phyloP scores from a whole-genome alignment of 1,284 basidiomycete genomes.

The Trametes pubescens region DNA sequence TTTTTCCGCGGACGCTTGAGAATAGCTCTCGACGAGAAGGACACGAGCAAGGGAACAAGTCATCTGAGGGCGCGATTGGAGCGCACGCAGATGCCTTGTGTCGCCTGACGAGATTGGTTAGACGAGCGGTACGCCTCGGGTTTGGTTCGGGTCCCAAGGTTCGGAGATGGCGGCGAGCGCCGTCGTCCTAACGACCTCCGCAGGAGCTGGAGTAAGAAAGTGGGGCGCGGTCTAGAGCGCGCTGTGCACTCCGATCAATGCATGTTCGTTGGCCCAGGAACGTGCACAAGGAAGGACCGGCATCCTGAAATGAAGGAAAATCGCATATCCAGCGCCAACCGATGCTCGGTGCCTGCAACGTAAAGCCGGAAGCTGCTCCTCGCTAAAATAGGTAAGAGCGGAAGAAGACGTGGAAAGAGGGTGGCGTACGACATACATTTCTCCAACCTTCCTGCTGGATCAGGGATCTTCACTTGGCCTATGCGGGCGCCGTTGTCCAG shows the following conservation, averaged over 20 bases:
- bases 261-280: slow-evolving; percentile 3
- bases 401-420: slow-evolving; percentile 2
- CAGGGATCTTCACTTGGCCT: slow-evolving; percentile 3
- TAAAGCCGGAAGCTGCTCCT: slow-evolving; percentile 7
- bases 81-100: slow-evolving; percentile 21
- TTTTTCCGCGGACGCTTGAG: slow-evolving; percentile 15
- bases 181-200: slow-evolving; percentile 28
- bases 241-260: slow-evolving; percentile 11
- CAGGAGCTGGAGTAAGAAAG: slow-evolving; percentile 10
- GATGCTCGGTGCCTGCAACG: neutral
- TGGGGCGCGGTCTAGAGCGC: slow-evolving; percentile 9
- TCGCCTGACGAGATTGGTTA: slow-evolving; percentile 14
- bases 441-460: slow-evolving; percentile 1
- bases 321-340: neutral
- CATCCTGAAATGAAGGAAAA: neutral
- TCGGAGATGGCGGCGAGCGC: slow-evolving; percentile 9
- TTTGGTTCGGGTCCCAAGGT: slow-evolving; percentile 2
- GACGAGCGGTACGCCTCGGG: slow-evolving; percentile 20
- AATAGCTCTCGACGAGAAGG: slow-evolving; percentile 17
- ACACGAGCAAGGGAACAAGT: slow-evolving; percentile 18
- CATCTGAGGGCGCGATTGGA: slow-evolving; percentile 28
- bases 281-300: neutral
- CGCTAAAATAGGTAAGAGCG: slow-evolving; percentile 5
- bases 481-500: neutral
- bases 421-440: slow-evolving; percentile 3